Base-by-base conservation (phyloP, 805 yeast genomes). In the Saccharomyces mikatae region DNA sequence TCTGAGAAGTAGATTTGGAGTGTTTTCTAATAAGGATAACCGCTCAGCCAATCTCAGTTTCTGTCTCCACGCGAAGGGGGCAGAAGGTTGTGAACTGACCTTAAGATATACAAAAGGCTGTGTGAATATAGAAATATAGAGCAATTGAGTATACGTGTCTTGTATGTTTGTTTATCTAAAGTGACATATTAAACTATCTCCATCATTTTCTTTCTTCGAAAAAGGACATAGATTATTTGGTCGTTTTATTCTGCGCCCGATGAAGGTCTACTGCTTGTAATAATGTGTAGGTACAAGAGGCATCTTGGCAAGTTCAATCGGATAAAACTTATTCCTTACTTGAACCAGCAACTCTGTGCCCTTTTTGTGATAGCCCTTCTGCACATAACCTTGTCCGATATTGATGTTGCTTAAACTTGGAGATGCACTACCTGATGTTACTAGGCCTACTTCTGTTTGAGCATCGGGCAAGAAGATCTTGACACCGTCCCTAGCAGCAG, bases 311-410 rank as follows among this genome's bases (percentile, higher is more conserved):
- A 92, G 80, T 29, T 68, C 76, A 4, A 89, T 97, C 32, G 84
- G 85, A 67, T 91, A 83, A 62, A 76, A 71, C 67, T 90, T 91
- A 61, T 92, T 94, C 69, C 98, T 82, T 54, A 92, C 86, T 62
- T 88, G 86, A 51, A 91, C 83, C 54, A 81, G 68, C 27, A 91
- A 76, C 53, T 79, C 74, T 5, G 91, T 82, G 3, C 96, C 97
- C 21, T 80, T 74, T 73, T 92, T 94, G 60, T 81, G 79, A 62
- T 74, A 76, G 2, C 81, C 82, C 63, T 87, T 83, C 57, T 87
- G 78, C 28, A 94, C 78, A 71, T 89, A 94, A 9, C 87, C 96
- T 79, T 91, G 97, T 24, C 96, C 97, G 54, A 94, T 86, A 66
- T 94, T 94, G 53, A 87, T 70, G 76, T 64, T 86, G 77, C 59